Base-by-base conservation (phyloP, 176 grass and related monocot genomes). In the Tillandsia leiboldiana region DNA sequence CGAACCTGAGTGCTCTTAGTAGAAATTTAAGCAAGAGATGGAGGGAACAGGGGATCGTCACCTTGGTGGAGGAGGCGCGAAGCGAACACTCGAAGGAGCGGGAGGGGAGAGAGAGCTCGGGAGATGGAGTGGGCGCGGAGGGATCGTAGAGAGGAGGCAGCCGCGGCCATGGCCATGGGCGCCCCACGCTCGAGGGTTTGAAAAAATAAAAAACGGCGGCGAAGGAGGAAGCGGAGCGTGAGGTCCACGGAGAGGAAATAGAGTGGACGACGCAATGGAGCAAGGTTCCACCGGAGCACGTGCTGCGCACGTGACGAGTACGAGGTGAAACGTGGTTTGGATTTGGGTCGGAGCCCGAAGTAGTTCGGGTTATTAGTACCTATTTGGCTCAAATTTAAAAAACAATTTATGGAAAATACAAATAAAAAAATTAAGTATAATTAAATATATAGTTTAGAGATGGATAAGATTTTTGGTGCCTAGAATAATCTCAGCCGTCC, bases 31-130 rank as follows among this genome's bases (percentile, higher is more conserved):
- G 9, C 15, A 59, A 59, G 54, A 59, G 54, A 59, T 65, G 10
- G 3, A 59, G 11, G 53, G 12, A 50, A 2, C 13, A 52, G 70
- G 9, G 14, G 48, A 48, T 3, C 23, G 9, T 71, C 68, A 89
- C 86, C 80, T 76, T 79, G 66, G 66, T 84, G 83, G 58, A 86
- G 73, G 64, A 48, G 75, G 69, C 76, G 73, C 63, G 61, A 75
- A 51, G 66, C 14, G 26, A 83, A 17, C 50, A 73, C 18, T 2
- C 74, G 75, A 3, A 53, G 47, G 11, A 48, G n/a, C 26, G 82
- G 22, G 51, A 52, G 48, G n/a, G 68, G 12, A 12, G 48, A 72
- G 54, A 70, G 24, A 1, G 47, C 28, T 10, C 64, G 33, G 2
- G 51, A 49, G 20, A 47, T 26, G 33, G 18, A 65, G 48, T 3